A percentile compares a stretch with the other conserved stretches of the same genome.
These are phyloP conservation scores for Cordyceps javanica DNA, from an alignment of 2,329 filamentous ascomycete genomes.

Conservation along the genomic window DNA sequence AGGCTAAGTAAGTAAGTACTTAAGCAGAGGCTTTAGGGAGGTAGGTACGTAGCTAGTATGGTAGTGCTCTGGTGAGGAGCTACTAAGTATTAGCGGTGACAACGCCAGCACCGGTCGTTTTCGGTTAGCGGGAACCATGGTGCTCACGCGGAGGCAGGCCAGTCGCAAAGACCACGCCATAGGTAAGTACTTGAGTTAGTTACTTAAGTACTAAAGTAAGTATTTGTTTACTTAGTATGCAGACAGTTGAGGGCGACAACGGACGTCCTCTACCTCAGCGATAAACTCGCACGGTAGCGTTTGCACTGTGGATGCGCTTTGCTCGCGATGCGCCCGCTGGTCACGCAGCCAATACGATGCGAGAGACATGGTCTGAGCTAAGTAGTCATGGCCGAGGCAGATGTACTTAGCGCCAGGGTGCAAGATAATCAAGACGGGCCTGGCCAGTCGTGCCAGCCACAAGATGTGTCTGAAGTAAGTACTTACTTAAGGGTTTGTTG, in stretches of 20 bases:
- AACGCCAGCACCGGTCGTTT: not conserved
- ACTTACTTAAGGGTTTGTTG: not conserved
- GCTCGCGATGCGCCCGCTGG: conserved; percentile 5
- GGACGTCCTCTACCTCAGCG: not conserved
- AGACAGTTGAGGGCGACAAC: too few species aligned
- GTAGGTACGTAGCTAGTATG: too few species aligned
- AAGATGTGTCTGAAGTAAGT: not conserved
- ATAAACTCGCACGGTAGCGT: not conserved
- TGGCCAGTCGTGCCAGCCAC: not conserved
- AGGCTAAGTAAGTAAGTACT: not conserved
- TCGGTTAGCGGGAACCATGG: not conserved
- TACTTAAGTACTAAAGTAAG: too few species aligned
- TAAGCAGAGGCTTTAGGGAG: too few species aligned
- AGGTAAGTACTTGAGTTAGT: too few species aligned
- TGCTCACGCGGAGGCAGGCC: not conserved
- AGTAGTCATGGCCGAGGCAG: conserved; percentile 1
- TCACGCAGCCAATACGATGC: conserved; percentile 5
- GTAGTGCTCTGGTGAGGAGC: not conserved
- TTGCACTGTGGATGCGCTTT: not conserved
- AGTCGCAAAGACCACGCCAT: conserved; percentile 3
- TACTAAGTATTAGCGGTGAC: not conserved
- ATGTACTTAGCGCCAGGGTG: conserved; percentile 10
- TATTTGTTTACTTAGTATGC: too few species aligned
- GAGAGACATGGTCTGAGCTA: conserved; percentile 11
- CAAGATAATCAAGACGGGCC: not conserved